Evolutionary conservation across 108 stramenopile species (phyloP), one percentile per base, ranked within the genome.

Genomic region (Ochromonas danica): DNA sequence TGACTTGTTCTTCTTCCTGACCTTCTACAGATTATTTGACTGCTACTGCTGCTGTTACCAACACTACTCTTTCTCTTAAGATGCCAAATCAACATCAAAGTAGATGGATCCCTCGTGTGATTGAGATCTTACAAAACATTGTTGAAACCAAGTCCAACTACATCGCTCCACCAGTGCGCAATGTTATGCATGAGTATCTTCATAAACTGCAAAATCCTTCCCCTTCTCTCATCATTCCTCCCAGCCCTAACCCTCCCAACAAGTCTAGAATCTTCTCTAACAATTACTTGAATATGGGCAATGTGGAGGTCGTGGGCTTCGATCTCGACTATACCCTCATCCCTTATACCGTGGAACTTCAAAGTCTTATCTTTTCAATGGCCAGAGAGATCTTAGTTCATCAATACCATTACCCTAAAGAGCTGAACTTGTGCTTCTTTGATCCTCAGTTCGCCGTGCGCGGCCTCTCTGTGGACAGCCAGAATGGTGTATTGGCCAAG

Each of bases 291-390:
- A 93, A 97, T 81, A 62, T 97, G 22, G 92, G 92, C 43, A 92
- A 94, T 74, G 88, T 97, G 30, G 91, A 94, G 43, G 92, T 90
- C 0, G 86, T 97, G 27, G 96, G 96, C 25, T 97, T 96, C 77
- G 96, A 97, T 81, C 95, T 92, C 78, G 96, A 97, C 81, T 97
- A 96, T 78, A 97, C 96, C 0, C 88, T 97, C 1, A 93, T 94
- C 25, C 93, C 93, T 10, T 97, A 95, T 79, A 91, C 85, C 1
- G 84, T 90, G 36, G 90, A 93, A 78, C 81, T 95, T 33, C 81
- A 94, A 79, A 83, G 86, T 0, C 88, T 96, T 51, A 95, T 98
- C 61, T 98, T 95, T 81, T 89, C 92, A 39, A 92, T 93, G 93
- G 93, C 97, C 0, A 81, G 92, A 62, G 87, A 88, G 40, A 84